phyloP scores from a whole-genome alignment of 2,329 filamentous ascomycete genomes.

The Taxawa tesnikishii region DNA sequence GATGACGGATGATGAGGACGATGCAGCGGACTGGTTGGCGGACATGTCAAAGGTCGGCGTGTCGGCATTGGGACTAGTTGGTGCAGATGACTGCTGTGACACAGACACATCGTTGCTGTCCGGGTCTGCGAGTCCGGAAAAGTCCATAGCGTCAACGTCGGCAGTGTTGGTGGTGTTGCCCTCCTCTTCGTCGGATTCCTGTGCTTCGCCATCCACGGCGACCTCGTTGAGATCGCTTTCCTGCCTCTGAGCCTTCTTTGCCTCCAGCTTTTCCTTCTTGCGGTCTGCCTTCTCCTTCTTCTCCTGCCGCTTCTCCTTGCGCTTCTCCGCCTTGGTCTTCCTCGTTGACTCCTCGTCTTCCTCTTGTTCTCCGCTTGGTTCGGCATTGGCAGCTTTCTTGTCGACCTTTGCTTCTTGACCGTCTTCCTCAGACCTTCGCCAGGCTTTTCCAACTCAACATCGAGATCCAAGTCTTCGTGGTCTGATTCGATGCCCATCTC shows the following conservation, averaged over 20 bases:
- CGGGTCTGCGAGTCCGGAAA: conserved; percentile 10
- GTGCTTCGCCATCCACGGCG: conserved; percentile 16
- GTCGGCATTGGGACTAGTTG: conserved; percentile 21
- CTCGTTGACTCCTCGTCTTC: conserved; percentile 15
- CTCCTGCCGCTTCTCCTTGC: conserved; percentile 27
- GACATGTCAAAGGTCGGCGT: conserved; percentile 28
- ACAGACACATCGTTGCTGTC: conserved; percentile 3
- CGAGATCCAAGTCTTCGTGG: conserved; percentile 15
- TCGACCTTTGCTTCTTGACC: conserved; percentile 34
- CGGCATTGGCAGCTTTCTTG: conserved; percentile 12
- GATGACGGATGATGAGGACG: conserved; percentile 33
- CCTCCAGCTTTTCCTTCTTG: conserved; percentile 22
- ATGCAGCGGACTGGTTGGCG: conserved; percentile 27
- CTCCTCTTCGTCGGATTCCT: conserved; percentile 13
- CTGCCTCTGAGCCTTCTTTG: conserved; percentile 22
- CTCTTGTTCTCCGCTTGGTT: conserved; percentile 10
- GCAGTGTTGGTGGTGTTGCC: conserved; percentile 18
- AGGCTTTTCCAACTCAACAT: conserved; percentile 17
- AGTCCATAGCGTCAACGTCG: conserved; percentile 12
- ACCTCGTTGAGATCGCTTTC: conserved; percentile 12
- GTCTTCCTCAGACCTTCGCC: conserved; percentile 23
- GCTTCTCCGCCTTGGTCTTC: conserved; percentile 29
- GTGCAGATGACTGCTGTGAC: conserved; percentile 16
- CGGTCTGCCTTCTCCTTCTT: conserved; percentile 30
- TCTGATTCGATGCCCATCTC: conserved; percentile 49